Evolutionary conservation across 805 yeast genomes (phyloP).

Genomic region (Wickerhamomyces canadensis): DNA sequence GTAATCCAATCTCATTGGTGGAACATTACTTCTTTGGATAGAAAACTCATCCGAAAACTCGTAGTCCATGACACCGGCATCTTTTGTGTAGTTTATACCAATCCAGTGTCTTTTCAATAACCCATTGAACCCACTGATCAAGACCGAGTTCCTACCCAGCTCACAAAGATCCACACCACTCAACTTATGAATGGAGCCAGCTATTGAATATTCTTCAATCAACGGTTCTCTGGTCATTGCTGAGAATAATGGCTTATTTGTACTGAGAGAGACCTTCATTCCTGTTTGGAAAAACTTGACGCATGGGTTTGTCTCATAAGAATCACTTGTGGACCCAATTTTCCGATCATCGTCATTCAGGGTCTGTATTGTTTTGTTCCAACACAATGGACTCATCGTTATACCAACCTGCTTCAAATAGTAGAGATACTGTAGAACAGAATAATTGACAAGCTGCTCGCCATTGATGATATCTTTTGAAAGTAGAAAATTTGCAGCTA

Average conservation of each 20-base stretch:
- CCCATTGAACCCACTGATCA: slow-evolving; percentile 22
- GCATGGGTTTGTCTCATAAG: slow-evolving; percentile 20
- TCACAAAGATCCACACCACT: slow-evolving; percentile 24
- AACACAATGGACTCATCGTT: slow-evolving; percentile 24
- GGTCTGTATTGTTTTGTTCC: slow-evolving; percentile 23
- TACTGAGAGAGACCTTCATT: slow-evolving; percentile 18
- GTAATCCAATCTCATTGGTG: slow-evolving; percentile 23
- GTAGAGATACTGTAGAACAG: slow-evolving; percentile 21
- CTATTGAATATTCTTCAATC: slow-evolving; percentile 25
- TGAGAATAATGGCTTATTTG: slow-evolving; percentile 23
- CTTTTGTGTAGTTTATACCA: slow-evolving; percentile 15
- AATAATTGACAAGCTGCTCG: slow-evolving; percentile 19
- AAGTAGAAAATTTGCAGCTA: slow-evolving; percentile 19
- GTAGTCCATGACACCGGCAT: slow-evolving; percentile 6
- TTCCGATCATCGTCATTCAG: slow-evolving; percentile 20
- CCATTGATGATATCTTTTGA: slow-evolving; percentile 22
- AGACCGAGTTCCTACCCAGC: slow-evolving; percentile 22
- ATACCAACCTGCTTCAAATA: slow-evolving; percentile 25
- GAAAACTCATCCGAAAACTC: slow-evolving; percentile 20
- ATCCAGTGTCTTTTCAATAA: slow-evolving; percentile 24
- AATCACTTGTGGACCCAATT: slow-evolving; percentile 3
- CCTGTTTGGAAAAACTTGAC: slow-evolving; percentile 23
- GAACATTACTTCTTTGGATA: slow-evolving; percentile 23
- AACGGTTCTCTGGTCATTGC: slow-evolving; percentile 24
- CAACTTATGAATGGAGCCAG: slow-evolving; percentile 22